Percentiles rank a stretch among this genome's conserved stretches.
Evolutionary conservation across 768 basidiomycete species (phyloP).

Genomic region (Myochromella boudieri): DNA sequence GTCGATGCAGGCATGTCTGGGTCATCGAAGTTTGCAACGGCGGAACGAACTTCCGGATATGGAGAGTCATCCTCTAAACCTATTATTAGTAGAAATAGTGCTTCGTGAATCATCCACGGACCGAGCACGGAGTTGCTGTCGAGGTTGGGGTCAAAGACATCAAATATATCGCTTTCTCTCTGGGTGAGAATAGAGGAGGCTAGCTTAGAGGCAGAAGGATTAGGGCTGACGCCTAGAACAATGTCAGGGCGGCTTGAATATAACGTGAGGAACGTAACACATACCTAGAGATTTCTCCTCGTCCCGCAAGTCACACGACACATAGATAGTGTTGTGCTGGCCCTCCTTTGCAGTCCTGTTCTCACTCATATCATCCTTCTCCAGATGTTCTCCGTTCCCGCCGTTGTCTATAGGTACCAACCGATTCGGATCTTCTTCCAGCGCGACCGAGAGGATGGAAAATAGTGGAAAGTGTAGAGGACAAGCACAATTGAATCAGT

Average conservation of each 20-base stretch:
- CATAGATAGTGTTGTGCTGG: slow-evolving; percentile 21
- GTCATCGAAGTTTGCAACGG: slow-evolving; percentile 75
- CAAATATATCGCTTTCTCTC: slow-evolving; percentile 26
- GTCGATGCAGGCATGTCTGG: slow-evolving; percentile 58
- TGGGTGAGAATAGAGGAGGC: slow-evolving; percentile 26
- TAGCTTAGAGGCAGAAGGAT: slow-evolving; percentile 19
- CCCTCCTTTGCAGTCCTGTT: slow-evolving; percentile 28
- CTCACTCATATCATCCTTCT: slow-evolving; percentile 38
- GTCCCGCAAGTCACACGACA: slow-evolving; percentile 23
- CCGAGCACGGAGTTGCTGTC: slow-evolving; percentile 28
- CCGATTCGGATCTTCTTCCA: slow-evolving; percentile 26
- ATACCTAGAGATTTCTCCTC: slow-evolving; percentile 34
- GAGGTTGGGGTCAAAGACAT: slow-evolving; percentile 36
- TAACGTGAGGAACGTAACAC: background rate
- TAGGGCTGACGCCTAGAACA: slow-evolving; percentile 18
- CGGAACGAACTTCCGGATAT: slow-evolving; percentile 80
- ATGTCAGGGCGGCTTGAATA: background rate
- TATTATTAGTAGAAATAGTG: background rate
- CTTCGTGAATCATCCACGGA: background rate
- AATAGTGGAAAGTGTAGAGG: background rate
- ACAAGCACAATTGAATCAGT: background rate
- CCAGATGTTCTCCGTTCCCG: slow-evolving; percentile 17
- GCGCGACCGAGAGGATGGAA: slow-evolving; percentile 13
- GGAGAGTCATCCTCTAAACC: slow-evolving; percentile 70
- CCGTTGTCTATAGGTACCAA: slow-evolving; percentile 22